phyloP scores from a whole-genome alignment of 345 rosid species.

The Brassica juncea region DNA sequence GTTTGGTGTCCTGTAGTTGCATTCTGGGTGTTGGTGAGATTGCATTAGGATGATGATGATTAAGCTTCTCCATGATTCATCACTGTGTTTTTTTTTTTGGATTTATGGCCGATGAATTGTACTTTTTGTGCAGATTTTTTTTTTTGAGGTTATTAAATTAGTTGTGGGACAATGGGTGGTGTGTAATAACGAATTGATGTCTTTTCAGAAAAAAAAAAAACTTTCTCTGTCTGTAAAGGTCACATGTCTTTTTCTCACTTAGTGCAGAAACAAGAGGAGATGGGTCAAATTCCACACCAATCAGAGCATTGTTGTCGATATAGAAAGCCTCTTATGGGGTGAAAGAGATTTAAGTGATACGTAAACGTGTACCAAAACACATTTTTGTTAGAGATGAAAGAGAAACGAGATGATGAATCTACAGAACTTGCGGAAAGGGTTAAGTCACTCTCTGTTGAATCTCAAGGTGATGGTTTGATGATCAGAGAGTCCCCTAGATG shows the following conservation, averaged over 20 bases:
- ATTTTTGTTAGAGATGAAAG: constrained; percentile 62
- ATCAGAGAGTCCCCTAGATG: constrained; percentile 62
- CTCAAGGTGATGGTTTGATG: constrained; percentile 66
- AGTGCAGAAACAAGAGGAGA: constrained; percentile 44
- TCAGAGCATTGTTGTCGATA: constrained; percentile 31
- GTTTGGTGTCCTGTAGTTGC: neutral
- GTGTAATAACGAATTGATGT: neutral
- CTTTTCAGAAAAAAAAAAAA: constrained; percentile 12
- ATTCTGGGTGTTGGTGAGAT: neutral
- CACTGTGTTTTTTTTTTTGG: too few relatives aligned
- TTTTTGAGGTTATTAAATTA: constrained; percentile 23
- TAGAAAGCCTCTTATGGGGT: constrained; percentile 61
- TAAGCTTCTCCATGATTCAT: too few relatives aligned
- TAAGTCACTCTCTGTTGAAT: constrained; percentile 67
- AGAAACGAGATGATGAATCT: constrained; percentile 67
- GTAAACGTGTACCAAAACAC: constrained; percentile 37
- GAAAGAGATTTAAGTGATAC: constrained; percentile 60
- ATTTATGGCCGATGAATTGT: neutral
- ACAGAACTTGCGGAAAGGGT: constrained; percentile 76
- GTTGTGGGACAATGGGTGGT: constrained; percentile 32
- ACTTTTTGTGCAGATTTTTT: constrained; percentile 24
- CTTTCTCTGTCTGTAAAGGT: constrained; percentile 30
- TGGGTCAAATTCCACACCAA: constrained; percentile 32
- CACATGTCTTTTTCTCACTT: constrained; percentile 37
- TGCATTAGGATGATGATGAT: too few relatives aligned